A percentile compares a stretch with the other conserved stretches of the same genome.
phyloP scores from a whole-genome alignment of 2,329 filamentous ascomycete genomes.

The Teratosphaeria gauchensis region DNA sequence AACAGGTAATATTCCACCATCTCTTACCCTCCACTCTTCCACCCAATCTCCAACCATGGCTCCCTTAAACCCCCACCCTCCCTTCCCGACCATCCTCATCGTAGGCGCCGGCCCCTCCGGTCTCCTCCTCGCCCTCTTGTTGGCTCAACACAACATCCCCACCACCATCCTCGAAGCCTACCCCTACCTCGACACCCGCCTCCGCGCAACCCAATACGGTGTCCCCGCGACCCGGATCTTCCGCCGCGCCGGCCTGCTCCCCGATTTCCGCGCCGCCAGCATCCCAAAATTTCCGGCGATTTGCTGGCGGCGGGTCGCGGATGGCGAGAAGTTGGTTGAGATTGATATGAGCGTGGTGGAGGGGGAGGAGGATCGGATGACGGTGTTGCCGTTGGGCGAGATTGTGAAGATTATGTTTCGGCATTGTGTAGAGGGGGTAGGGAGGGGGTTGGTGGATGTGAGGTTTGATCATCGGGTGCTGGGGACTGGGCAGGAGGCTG shows the following conservation, averaged over 20 bases:
- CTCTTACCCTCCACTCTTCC: not conserved
- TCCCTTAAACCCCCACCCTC: not conserved
- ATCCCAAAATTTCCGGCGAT: constrained; percentile 17
- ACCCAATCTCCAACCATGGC: not conserved
- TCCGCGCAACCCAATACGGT: constrained; percentile 35
- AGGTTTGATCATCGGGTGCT: constrained; percentile 18
- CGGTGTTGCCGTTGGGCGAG: constrained; percentile 17
- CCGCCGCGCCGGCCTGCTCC: constrained; percentile 27
- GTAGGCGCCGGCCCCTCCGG: constrained; percentile 21
- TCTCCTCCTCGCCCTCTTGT: constrained; percentile 18
- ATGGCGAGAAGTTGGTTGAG: constrained; percentile 17
- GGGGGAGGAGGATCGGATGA: constrained; percentile 18
- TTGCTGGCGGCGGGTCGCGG: constrained; percentile 18
- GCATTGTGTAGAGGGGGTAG: constrained; percentile 9
- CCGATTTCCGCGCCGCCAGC: constrained; percentile 23
- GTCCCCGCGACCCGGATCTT: constrained; percentile 32
- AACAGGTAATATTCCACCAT: not conserved
- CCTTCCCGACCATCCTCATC: constrained; percentile 20
- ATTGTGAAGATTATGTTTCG: constrained; percentile 19
- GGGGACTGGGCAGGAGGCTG: constrained; percentile 16
- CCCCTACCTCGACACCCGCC: constrained; percentile 22
- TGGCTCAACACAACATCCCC: constrained; percentile 13
- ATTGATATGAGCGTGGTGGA: constrained; percentile 19
- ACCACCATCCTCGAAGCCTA: constrained; percentile 17
- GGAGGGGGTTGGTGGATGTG: constrained; percentile 15